Conservation (phyloP, 2,329 filamentous ascomycete species). For the Aspergillus fumigatus region DNA sequence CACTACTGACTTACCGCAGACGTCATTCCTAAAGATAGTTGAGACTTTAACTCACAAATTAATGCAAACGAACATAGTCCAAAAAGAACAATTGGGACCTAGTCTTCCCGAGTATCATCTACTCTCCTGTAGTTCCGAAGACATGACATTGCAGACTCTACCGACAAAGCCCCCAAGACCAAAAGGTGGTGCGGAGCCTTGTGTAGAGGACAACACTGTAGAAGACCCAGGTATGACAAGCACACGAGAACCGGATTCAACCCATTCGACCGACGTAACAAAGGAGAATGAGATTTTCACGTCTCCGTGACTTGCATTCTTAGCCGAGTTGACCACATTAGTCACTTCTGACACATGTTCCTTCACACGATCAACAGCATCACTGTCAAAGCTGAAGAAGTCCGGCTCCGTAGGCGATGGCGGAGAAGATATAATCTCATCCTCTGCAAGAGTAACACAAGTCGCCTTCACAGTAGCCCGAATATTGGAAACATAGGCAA, state of each 20-base stretch:
- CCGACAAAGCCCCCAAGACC: constrained; percentile 60
- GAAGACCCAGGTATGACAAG: constrained; percentile 58
- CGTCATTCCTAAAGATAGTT: background rate
- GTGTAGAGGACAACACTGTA: constrained; percentile 43
- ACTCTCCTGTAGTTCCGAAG: constrained; percentile 44
- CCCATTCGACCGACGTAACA: constrained; percentile 53
- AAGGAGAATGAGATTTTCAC: constrained; percentile 53
- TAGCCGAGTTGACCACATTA: constrained; percentile 21
- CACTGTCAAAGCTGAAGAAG: constrained; percentile 43
- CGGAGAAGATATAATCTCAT: constrained; percentile 23
- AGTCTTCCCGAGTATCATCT: background rate
- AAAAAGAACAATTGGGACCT: background rate
- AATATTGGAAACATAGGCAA: constrained; percentile 84
- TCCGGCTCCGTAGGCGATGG: constrained; percentile 34
- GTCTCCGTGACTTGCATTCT: constrained; percentile 22
- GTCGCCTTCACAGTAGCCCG: constrained; percentile 73
- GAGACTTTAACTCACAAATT: background rate
- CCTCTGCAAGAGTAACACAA: constrained; percentile 44
- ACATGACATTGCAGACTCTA: constrained; percentile 33
- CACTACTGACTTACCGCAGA: background rate
- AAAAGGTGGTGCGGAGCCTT: constrained; percentile 45
- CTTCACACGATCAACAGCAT: constrained; percentile 19
- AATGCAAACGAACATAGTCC: background rate
- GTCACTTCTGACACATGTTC: constrained; percentile 21
- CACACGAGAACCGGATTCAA: constrained; percentile 53